Evolutionary conservation across 306 rosid species (phyloP).

Genomic region (Acacia crassicarpa): DNA sequence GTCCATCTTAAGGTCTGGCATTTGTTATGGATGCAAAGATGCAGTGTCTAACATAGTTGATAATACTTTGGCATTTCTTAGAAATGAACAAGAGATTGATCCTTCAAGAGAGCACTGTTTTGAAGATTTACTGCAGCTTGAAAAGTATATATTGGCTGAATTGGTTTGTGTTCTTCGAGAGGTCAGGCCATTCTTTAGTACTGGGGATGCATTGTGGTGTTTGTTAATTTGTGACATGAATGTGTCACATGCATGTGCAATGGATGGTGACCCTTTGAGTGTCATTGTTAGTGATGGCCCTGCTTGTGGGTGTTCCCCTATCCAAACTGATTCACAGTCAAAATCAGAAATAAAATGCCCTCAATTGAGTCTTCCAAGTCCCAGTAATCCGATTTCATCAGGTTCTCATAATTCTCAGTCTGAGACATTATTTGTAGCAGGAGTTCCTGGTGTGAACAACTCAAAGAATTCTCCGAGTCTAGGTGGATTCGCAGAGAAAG

Average conservation of each 20-base stretch:
- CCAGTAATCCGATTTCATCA: constrained; percentile 44
- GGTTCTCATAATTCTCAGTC: constrained; percentile 48
- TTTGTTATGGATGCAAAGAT: constrained; percentile 86
- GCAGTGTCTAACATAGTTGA: constrained; percentile 80
- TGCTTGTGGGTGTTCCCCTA: constrained; percentile 43
- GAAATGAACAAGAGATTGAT: constrained; percentile 75
- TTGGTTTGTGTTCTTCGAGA: constrained; percentile 87
- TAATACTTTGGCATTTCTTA: constrained; percentile 68
- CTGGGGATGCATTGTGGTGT: constrained; percentile 97
- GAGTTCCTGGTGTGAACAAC: constrained; percentile 38
- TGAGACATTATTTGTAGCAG: constrained; percentile 41
- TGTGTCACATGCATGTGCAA: constrained; percentile 85
- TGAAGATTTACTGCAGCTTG: constrained; percentile 80
- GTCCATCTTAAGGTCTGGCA: constrained; percentile 80
- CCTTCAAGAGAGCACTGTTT: constrained; percentile 73
- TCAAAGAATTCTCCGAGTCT: constrained; percentile 42
- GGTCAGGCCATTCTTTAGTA: constrained; percentile 84
- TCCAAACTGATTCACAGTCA: constrained; percentile 45
- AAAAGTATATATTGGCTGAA: constrained; percentile 83
- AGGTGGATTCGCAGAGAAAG: constrained; percentile 50
- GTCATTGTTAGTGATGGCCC: constrained; percentile 44
- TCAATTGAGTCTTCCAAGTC: constrained; percentile 56
- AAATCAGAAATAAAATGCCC: constrained; percentile 54
- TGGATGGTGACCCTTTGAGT: constrained; percentile 59
- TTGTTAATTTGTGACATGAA: constrained; percentile 85